A percentile compares a stretch with the other conserved stretches of the same genome.
phyloP scores from a whole-genome alignment of 2,329 filamentous ascomycete species.

The Cryoendolithus antarcticus region DNA sequence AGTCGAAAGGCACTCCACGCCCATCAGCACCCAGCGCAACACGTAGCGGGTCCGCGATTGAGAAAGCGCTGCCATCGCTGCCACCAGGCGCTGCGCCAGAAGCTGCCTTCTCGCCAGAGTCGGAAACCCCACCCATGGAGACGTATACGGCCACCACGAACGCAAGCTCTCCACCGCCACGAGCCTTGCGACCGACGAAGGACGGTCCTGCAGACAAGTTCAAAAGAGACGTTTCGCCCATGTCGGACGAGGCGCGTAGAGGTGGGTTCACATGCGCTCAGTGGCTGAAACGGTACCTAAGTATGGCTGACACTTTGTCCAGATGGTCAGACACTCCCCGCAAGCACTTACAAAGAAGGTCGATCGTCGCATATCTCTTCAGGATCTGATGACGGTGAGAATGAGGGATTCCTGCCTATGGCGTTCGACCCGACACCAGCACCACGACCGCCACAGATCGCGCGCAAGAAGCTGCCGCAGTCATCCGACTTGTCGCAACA shows the following conservation, averaged over 20 bases:
- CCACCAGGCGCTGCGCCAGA: conserved; percentile 60
- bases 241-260: conserved; percentile 22
- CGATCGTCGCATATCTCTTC: conserved; percentile 58
- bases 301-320: conserved; percentile 5
- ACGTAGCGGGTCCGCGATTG: conserved; percentile 33
- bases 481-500: conserved; percentile 14
- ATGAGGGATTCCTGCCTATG: conserved; percentile 40
- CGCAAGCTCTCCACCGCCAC: conserved; percentile 48
- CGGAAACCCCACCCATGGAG: conserved; percentile 45
- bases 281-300: conserved; percentile 13
- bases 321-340: conserved; percentile 57
- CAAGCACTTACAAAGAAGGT: conserved; percentile 66
- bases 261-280: conserved; percentile 17
- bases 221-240: conserved; percentile 23
- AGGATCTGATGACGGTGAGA: conserved; percentile 47
- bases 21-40: conserved; percentile 9
- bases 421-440: conserved; percentile 37
- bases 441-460: conserved; percentile 11
- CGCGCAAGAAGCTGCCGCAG: conserved; percentile 15
- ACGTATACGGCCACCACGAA: conserved; percentile 56
- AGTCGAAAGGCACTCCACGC: conserved; percentile 48
- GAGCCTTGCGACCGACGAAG: conserved; percentile 14
- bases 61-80: conserved; percentile 86
- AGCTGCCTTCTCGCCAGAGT: conserved; percentile 46
- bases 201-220: conserved; percentile 14